Percentiles rank a stretch among this genome's conserved stretches.
These are phyloP conservation scores for Achaetomium macrosporum DNA, from an alignment of 2,329 filamentous ascomycete genomes.

Conservation along the genomic window DNA sequence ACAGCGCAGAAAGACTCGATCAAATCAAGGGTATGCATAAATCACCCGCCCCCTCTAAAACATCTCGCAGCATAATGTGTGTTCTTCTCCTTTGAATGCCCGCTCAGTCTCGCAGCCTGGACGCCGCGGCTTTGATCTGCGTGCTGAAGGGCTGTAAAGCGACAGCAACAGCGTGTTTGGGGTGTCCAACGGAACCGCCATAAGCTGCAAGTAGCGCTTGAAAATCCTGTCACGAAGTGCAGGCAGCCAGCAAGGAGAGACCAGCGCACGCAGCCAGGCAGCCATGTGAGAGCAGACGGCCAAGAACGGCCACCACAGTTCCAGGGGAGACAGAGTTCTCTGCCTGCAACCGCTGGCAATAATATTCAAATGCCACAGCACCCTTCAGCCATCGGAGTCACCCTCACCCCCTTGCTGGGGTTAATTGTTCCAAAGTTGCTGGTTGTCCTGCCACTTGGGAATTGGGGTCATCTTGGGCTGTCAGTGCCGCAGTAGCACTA, in stretches of 20 bases:
- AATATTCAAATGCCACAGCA: constrained; percentile 16
- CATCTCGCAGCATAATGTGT: constrained; percentile 18
- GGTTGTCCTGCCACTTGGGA: not conserved
- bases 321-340: constrained; percentile 5
- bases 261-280: constrained; percentile 18
- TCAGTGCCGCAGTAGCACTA: not conserved
- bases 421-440: constrained; percentile 17
- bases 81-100: constrained; percentile 18
- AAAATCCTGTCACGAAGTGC: constrained; percentile 17
- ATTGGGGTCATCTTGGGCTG: not conserved
- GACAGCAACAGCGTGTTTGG: constrained; percentile 13
- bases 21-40: constrained; percentile 25
- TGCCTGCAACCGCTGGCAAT: constrained; percentile 18
- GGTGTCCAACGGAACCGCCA: constrained; percentile 11
- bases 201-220: constrained; percentile 21
- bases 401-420: constrained; percentile 7
- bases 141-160: constrained; percentile 21
- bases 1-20: constrained; percentile 9
- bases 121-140: constrained; percentile 18
- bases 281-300: constrained; percentile 12
- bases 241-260: constrained; percentile 17
- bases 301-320: constrained; percentile 7
- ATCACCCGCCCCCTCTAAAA: constrained; percentile 18
- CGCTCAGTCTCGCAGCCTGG: constrained; percentile 18
- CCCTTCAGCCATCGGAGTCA: constrained; percentile 6